phyloP scores from a whole-genome alignment of 2,329 filamentous ascomycete genomes.

The Botryotinia convoluta region DNA sequence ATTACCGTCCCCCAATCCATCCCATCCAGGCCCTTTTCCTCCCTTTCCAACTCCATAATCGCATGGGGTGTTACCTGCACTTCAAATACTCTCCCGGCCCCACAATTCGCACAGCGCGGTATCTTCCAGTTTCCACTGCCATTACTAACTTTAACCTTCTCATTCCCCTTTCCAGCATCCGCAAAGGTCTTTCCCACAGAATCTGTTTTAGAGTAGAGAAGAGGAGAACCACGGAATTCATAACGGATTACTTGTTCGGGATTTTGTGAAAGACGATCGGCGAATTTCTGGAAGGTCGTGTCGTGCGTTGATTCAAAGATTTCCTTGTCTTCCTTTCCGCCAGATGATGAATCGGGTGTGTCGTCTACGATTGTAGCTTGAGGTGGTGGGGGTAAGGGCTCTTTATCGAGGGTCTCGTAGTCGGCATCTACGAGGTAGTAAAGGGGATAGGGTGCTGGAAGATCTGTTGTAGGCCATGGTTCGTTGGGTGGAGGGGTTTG shows the following conservation, averaged over 20 bases:
- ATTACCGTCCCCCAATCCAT: constrained; percentile 99
- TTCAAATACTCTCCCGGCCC: constrained; percentile 76
- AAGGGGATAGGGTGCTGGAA: constrained; percentile 69
- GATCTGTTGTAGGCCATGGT: constrained; percentile 72
- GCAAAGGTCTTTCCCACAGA: constrained; percentile 64
- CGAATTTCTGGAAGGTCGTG: constrained; percentile 75
- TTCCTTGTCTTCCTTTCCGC: constrained; percentile 62
- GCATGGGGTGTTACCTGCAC: constrained; percentile 88
- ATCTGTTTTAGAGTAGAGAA: constrained; percentile 81
- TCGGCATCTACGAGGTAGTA: constrained; percentile 85
- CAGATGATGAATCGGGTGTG: constrained; percentile 41
- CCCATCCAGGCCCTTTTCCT: constrained; percentile 68
- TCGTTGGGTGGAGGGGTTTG: constrained; percentile 48
- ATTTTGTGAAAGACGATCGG: constrained; percentile 74
- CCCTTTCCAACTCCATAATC: constrained; percentile 82
- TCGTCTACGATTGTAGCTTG: constrained; percentile 47
- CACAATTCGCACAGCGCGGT: constrained; percentile 75
- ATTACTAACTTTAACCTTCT: constrained; percentile 27
- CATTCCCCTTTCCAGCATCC: constrained; percentile 24
- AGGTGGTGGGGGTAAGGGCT: constrained; percentile 52
- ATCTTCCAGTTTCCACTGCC: constrained; percentile 47
- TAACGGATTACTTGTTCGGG: constrained; percentile 80
- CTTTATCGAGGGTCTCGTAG: constrained; percentile 75
- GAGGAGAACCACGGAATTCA: constrained; percentile 67
- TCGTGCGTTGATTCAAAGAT: constrained; percentile 74